Percentiles rank a stretch among this genome's conserved stretches.
phyloP scores from a whole-genome alignment of 2,329 filamentous ascomycete species.

The Fusarium tricinctum region DNA sequence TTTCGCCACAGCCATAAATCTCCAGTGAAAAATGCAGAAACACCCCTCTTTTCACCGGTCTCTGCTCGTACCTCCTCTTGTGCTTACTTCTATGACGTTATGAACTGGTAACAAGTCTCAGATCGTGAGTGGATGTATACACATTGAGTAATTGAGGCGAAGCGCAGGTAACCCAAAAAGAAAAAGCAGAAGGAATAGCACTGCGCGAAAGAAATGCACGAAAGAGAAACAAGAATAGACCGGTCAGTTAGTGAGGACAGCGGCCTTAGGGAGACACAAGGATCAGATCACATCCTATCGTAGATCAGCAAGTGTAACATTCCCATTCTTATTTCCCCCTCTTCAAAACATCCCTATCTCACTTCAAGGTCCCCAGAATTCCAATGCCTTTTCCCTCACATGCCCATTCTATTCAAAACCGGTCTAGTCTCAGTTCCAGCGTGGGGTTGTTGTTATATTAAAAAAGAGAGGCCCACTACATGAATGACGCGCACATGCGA shows the following conservation, averaged over 20 bases:
- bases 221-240: background rate
- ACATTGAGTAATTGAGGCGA: background rate
- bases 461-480: background rate
- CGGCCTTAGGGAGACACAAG: background rate
- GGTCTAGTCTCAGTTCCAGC: background rate
- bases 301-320: slow-evolving; percentile 24
- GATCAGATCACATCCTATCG: background rate
- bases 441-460: slow-evolving; percentile 3
- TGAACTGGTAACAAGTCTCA: background rate
- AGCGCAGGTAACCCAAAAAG: background rate
- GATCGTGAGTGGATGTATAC: background rate
- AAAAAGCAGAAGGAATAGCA: background rate
- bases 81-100: slow-evolving; percentile 39
- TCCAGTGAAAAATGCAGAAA: background rate
- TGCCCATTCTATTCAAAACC: background rate
- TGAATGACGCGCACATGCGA: slow-evolving; percentile 45
- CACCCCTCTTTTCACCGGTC: slow-evolving; percentile 9
- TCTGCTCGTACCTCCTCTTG: background rate
- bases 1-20: background rate
- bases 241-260: background rate
- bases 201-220: background rate
- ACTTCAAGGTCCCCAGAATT: slow-evolving; percentile 12
- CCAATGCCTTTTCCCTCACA: slow-evolving; percentile 2
- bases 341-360: slow-evolving; percentile 1
- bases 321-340: slow-evolving; percentile 7